Evolutionary conservation across 306 rosid genomes (phyloP).

Genomic region (Vicia villosa): DNA sequence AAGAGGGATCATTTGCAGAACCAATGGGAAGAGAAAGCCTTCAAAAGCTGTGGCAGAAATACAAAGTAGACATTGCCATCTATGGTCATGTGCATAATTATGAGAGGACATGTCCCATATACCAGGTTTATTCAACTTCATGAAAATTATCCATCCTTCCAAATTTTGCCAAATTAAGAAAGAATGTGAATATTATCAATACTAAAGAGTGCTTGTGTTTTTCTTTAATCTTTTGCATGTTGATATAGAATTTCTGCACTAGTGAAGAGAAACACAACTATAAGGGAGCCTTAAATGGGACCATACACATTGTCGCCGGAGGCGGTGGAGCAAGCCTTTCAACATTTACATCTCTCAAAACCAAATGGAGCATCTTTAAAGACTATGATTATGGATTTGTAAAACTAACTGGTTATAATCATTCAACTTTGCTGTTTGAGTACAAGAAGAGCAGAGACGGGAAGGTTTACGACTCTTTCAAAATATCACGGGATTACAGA

Average conservation of each 20-base stretch:
- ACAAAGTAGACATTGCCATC: slow-evolving; percentile 85
- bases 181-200: slow-evolving; percentile 17
- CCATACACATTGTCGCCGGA: slow-evolving; percentile 87
- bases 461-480: slow-evolving; percentile 73
- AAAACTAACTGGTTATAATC: slow-evolving; percentile 73
- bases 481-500: slow-evolving; percentile 65
- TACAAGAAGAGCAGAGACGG: slow-evolving; percentile 93
- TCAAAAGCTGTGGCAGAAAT: slow-evolving; percentile 86
- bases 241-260: slow-evolving; percentile 71
- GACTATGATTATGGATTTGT: slow-evolving; percentile 76
- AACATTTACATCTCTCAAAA: slow-evolving; percentile 57
- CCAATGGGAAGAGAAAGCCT: slow-evolving; percentile 95
- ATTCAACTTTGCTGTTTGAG: slow-evolving; percentile 77
- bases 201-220: not conserved
- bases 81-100: slow-evolving; percentile 93
- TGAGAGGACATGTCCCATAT: slow-evolving; percentile 88
- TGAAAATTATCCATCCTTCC: slow-evolving; percentile 2
- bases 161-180: not conserved
- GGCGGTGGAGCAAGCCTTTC: slow-evolving; percentile 81
- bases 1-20: slow-evolving; percentile 86
- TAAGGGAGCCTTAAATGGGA: slow-evolving; percentile 71
- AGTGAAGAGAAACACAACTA: slow-evolving; percentile 64
- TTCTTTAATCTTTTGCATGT: not conserved
- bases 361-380: slow-evolving; percentile 74
- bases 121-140: slow-evolving; percentile 63